Evolutionary conservation across 768 basidiomycete genomes (phyloP).

Genomic region (Russula griseocarnosa): DNA sequence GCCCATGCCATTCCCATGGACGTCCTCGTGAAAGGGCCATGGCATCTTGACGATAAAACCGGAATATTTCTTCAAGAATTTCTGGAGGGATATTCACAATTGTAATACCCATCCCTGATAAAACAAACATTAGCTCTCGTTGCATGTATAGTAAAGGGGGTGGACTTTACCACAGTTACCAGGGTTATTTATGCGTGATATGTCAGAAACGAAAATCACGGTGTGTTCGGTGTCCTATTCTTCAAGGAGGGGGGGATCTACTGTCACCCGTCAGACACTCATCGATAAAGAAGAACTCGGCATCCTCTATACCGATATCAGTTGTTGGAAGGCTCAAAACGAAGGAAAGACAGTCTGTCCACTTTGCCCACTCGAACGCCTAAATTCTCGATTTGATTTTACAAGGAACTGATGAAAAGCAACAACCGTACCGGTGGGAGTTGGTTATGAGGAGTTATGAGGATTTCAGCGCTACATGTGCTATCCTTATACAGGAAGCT

Average conservation of each 20-base stretch:
- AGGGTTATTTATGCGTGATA: not conserved
- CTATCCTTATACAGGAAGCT: not conserved
- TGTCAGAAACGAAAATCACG: not conserved
- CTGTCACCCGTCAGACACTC: not conserved
- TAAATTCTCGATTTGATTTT: not conserved
- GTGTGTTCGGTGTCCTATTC: not conserved
- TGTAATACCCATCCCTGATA: not conserved
- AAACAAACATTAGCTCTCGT: not conserved
- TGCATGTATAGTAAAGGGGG: too few species aligned
- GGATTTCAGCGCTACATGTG: not conserved
- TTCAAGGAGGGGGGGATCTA: not conserved
- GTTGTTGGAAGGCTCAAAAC: too few species aligned
- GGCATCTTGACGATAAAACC: not conserved
- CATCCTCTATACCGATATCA: not conserved
- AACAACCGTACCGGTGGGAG: not conserved
- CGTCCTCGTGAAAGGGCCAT: not conserved
- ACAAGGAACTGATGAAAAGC: not conserved
- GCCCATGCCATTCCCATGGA: conserved; percentile 12
- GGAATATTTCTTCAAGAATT: not conserved
- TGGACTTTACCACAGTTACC: not conserved
- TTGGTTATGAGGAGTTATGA: not conserved
- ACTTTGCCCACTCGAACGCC: not conserved
- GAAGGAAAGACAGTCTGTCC: not conserved
- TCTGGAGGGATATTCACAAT: not conserved
- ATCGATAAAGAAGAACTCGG: not conserved